Percentiles rank a stretch among this genome's conserved stretches.
phyloP scores from a whole-genome alignment of 2,329 filamentous ascomycete genomes.

The Alternaria sp. region DNA sequence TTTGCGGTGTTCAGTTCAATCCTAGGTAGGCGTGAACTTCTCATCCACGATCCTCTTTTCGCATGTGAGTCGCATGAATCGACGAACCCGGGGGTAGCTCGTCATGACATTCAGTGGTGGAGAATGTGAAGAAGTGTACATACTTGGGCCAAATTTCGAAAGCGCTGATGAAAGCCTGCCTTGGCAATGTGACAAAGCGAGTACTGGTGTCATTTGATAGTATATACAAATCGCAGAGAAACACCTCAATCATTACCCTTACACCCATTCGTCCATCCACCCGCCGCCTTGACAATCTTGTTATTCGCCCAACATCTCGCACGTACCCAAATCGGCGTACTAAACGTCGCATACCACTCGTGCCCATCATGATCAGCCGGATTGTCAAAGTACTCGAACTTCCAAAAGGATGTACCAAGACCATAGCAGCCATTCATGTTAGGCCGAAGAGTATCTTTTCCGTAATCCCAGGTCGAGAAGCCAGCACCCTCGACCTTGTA shows the following conservation, averaged over 20 bases:
- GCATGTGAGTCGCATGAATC: background rate
- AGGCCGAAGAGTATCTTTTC: background rate
- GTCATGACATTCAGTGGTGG: background rate
- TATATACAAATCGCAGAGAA: background rate
- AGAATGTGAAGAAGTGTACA: background rate
- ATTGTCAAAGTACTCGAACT: background rate
- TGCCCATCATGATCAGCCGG: background rate
- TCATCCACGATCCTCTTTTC: accelerated
- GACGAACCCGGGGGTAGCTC: background rate
- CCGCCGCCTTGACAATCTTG: background rate
- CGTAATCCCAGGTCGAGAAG: slow-evolving; percentile 3
- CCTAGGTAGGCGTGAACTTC: background rate
- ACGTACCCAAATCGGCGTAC: background rate
- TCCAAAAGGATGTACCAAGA: slow-evolving; percentile 6
- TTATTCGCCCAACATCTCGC: background rate
- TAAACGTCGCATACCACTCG: background rate
- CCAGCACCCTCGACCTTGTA: slow-evolving; percentile 5
- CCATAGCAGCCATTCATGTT: slow-evolving; percentile 10
- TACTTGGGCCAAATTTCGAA: background rate
- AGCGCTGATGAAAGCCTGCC: background rate
- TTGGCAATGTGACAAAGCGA: background rate
- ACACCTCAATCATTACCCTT: background rate
- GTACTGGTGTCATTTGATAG: background rate
- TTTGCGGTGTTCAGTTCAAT: background rate
- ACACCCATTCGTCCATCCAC: background rate